Evolutionary conservation across 2,329 filamentous ascomycete genomes (phyloP), one percentile per base, ranked within the genome.

Genomic region (Neoascochyta sp.): DNA sequence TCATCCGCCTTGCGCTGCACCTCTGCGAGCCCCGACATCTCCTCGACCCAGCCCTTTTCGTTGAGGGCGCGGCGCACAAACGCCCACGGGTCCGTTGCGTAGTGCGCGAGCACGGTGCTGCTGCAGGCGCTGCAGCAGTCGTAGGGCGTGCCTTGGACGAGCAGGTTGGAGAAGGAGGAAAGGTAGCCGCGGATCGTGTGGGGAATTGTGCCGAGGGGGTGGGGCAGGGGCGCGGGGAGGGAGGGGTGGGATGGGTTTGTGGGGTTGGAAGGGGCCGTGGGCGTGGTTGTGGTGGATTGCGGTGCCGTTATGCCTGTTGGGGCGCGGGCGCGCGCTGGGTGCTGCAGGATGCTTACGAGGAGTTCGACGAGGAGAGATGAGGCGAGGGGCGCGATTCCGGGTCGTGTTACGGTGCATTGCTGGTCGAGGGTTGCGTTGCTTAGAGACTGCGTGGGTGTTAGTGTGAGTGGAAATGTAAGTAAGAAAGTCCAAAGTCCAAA

Each of bases 351-450:
- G 36, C 86, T 93, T 7, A 89, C 81, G 16, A 98, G 74, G 4
- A 96, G 73, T 62, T 98, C 92, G 26, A 96, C 90, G 5, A 95
- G 74, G 18, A 94, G 73, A 2, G 87, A 86, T 3, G 92, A 95
- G 6, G 92, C 92, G 34, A 95, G 92, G 7, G 88, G 83, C 9
- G 92, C 90, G 19, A 95, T 80, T 10, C 92, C 92, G 1, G 92
- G 92, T 7, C 92, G 80, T 3, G 92, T 98, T 12, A 98, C 92
- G 0, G 92, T 98, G 64, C 92, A 98, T 65, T 96, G 92, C 61
- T 98, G 92, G 59, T 98, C 92, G 8, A 98, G 79, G 0, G 92
- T 96, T 49, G 89, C 86, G 53, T 95, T 88, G 63, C 90, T 95
- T 56, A 95, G 76, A 3, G 88, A 95, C 86, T 94, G 31, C 12